Evolutionary conservation across 2,329 filamentous ascomycete species (phyloP).

Genomic region (Drechslerella dactyloides): DNA sequence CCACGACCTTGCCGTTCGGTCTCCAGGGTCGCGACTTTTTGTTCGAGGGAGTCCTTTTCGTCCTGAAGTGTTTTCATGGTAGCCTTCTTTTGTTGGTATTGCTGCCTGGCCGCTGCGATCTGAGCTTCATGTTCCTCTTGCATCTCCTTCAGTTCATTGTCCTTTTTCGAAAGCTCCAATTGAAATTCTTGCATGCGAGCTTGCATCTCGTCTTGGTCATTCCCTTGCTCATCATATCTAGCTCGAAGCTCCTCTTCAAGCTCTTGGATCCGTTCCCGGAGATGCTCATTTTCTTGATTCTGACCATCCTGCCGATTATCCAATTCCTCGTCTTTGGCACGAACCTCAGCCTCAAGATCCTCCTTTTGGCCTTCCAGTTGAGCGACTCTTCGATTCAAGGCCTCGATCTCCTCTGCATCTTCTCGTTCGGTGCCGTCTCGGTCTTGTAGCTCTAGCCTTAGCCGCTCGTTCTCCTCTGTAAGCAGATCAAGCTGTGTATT

Average conservation of each 20-base stretch:
- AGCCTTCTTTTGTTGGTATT: conserved; percentile 46
- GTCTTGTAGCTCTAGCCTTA: conserved; percentile 67
- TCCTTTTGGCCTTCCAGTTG: conserved; percentile 74
- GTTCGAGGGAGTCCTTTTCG: conserved; percentile 35
- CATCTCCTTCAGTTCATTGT: conserved; percentile 34
- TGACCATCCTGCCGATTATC: conserved; percentile 62
- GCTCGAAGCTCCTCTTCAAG: conserved; percentile 62
- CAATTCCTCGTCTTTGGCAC: conserved; percentile 75
- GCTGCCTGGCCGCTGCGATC: conserved; percentile 37
- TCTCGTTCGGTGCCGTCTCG: conserved; percentile 57
- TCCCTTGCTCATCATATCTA: conserved; percentile 52
- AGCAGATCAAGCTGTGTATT: conserved; percentile 59
- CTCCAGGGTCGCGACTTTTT: conserved; percentile 29
- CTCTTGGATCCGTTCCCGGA: conserved; percentile 64
- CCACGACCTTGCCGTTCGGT: conserved; percentile 58
- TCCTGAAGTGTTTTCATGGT: conserved; percentile 44
- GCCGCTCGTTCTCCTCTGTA: conserved; percentile 65
- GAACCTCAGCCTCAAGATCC: conserved; percentile 76
- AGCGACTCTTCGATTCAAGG: conserved; percentile 52
- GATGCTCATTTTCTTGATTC: conserved; percentile 64
- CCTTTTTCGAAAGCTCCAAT: conserved; percentile 33
- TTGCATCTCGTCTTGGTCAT: conserved; percentile 27
- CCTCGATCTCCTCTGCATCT: conserved; percentile 54
- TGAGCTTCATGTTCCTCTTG: conserved; percentile 40
- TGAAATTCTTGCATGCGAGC: conserved; percentile 35